Percentiles rank a stretch among this genome's conserved stretches.
Evolutionary conservation across 352 stramenopile genomes (phyloP).

Genomic region (Globisporangium spinosum): DNA sequence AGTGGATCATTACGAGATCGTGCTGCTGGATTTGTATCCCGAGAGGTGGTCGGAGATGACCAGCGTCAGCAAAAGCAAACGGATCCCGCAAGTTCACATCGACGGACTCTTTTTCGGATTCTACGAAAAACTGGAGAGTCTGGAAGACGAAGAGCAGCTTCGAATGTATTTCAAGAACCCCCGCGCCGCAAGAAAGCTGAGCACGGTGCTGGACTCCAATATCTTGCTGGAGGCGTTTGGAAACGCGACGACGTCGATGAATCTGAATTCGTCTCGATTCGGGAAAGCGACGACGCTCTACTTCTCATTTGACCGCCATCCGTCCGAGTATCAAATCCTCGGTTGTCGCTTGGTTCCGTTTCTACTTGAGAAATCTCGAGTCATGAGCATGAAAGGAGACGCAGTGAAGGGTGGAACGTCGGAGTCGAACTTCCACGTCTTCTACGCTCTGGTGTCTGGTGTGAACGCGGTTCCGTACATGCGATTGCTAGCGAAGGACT

Average conservation of each 20-base stretch:
- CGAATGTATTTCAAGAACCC: constrained; percentile 78
- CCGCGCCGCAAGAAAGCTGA: constrained; percentile 52
- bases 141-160: constrained; percentile 78
- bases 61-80: constrained; percentile 58
- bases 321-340: constrained; percentile 48
- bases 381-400: constrained; percentile 31
- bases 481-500: constrained; percentile 28
- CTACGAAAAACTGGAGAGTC: constrained; percentile 71
- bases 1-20: constrained; percentile 59
- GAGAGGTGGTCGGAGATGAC: constrained; percentile 71
- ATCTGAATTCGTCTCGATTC: constrained; percentile 75
- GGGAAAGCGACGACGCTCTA: constrained; percentile 57
- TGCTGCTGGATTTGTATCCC: constrained; percentile 62
- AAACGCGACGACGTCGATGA: constrained; percentile 58
- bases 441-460: constrained; percentile 65
- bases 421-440: constrained; percentile 68
- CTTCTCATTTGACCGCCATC: constrained; percentile 41
- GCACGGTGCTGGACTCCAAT: constrained; percentile 60
- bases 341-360: constrained; percentile 58
- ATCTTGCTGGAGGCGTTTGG: constrained; percentile 78
- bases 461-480: constrained; percentile 42
- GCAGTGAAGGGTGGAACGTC: background rate
- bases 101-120: constrained; percentile 72
- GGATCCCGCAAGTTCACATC: constrained; percentile 71
- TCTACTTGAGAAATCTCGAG: constrained; percentile 61